These are phyloP conservation scores for Chlamydomonas asymmetrica DNA, from an alignment of 139 green algal species.

Conservation along the genomic window DNA sequence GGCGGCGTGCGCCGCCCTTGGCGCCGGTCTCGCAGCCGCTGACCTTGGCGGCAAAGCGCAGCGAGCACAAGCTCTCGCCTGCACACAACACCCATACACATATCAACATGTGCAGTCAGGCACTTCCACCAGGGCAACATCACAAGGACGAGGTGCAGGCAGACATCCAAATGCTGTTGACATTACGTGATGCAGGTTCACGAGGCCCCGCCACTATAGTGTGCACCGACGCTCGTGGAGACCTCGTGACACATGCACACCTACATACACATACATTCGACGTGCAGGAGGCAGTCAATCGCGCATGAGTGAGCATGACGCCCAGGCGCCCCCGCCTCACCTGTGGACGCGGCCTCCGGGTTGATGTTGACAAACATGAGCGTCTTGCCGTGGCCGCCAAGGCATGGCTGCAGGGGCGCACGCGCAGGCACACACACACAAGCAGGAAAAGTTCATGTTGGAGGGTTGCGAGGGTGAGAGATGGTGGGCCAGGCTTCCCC, in stretches of 20 bases:
- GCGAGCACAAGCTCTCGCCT: constrained; percentile 83
- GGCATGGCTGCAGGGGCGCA: constrained; percentile 71
- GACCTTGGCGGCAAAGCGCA: constrained; percentile 87
- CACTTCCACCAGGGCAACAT: too few species aligned
- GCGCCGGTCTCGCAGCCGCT: constrained; percentile 83
- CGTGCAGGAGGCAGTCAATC: background rate
- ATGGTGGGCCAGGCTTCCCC: too few species aligned
- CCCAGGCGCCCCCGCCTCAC: too few species aligned
- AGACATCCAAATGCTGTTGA: too few species aligned
- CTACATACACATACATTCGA: background rate
- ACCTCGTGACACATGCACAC: background rate
- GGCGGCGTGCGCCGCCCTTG: constrained; percentile 71
- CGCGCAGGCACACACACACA: background rate
- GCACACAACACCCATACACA: too few species aligned
- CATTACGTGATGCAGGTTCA: too few species aligned
- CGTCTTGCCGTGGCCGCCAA: constrained; percentile 88
- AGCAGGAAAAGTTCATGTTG: constrained; percentile 4
- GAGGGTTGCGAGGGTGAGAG: too few species aligned
- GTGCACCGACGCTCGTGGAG: too few species aligned
- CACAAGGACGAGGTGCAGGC: too few species aligned
- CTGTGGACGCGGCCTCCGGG: constrained; percentile 74
- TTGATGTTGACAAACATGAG: constrained; percentile 97
- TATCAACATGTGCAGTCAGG: background rate
- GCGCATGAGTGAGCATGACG: constrained; percentile 3
- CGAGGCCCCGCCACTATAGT: too few species aligned